Base-by-base conservation (phyloP, 441 rosid species). In the Breynia disticha region DNA sequence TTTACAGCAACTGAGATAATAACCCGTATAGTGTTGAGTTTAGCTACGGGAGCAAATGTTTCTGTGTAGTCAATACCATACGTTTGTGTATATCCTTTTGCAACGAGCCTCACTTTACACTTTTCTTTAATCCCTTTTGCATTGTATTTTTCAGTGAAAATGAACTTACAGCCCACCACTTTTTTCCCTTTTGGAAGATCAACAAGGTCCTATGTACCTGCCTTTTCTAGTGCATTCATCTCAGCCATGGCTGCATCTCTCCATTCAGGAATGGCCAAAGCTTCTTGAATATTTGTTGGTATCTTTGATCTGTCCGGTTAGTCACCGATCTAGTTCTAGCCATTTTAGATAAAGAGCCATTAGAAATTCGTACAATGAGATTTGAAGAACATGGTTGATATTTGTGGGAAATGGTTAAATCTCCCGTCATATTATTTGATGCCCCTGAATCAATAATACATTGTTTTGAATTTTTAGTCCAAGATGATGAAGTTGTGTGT, bases 1-100 rank as follows among this genome's bases (percentile, higher is more conserved):
- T 44, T 55, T 1, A 19, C 39, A 1, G 49, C 48, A 16, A 55
- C 3, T 0, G 52, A 43, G 2, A 55, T 7, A 1, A 55, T 10
- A 0, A 37, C 16, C 18, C 53, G 0, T 0, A 55, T 5, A 0
- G n/a, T 50, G 11, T 60, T 50, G 0, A 61, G 4, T 14, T 55
- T 67, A 0, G 58, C 46, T 2, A 51, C 22, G 0, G n/a, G 50
- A 0, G 59, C 19, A 55, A 61, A 56, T 0, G 55, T 67, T 2
- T 67, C 52, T 1, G 4, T 7, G 5, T 61, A 61, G 19, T 52
- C 56, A 0, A 61, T 11, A 0, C 37, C 20, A 13, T 51, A 39
- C 0, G 28, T 14, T 0, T 67, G 16, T 3, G 63, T 56, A 10
- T 24, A 62, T 0, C 63, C 52, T 12, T n/a, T n/a, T n/a, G 46